Base-by-base conservation (phyloP, 176 grass and related monocot species). In the Eremochloa ophiuroides region DNA sequence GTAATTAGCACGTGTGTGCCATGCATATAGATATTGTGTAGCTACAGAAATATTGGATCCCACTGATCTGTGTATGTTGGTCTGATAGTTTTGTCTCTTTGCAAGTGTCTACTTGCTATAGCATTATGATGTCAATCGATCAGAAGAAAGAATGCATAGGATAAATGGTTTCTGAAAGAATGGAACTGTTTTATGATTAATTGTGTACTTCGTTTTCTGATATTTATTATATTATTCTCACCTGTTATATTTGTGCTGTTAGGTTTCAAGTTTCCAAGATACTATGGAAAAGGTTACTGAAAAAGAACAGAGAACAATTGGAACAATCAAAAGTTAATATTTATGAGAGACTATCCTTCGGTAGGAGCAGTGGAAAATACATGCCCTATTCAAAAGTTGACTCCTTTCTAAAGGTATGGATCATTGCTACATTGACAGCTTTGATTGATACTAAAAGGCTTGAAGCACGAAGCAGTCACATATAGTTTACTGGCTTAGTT, bases 221-320 rank as follows among this genome's bases (percentile, higher is more conserved):
- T 38, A 8, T 26, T 40, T 2, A 38, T 29, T 50, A 63, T 17
- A 55, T 40, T 44, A 27, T 56, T 8, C 31, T 76, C 11, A 44
- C 22, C 44, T 77, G 27, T 76, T 77, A 65, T 58, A 31, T 79
- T 69, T 16, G 40, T 78, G 44, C 38, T 70, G 55, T 35, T 80
- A 97, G 92, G 40, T 97, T 92, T 87, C 89, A 92, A 89, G 85
- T 97, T 76, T 97, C 94, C 13, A 97, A 92, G 80, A 47, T 94
- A 82, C 25, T 97, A 85, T 94, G 94, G 92, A 97, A 92, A 88
- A 87, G 76, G 85, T 70, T 94, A 40, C 78, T 97, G 67, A 97
- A 88, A 84, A 97, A 87, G 69, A 66, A 90, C 63, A 84, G 37
- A 69, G 91, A 94, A 62, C 85, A 92, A 56, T 60, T 94, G 68